Evolutionary conservation across 345 rosid species (phyloP).

Genomic region (Euphorbia peplus): DNA sequence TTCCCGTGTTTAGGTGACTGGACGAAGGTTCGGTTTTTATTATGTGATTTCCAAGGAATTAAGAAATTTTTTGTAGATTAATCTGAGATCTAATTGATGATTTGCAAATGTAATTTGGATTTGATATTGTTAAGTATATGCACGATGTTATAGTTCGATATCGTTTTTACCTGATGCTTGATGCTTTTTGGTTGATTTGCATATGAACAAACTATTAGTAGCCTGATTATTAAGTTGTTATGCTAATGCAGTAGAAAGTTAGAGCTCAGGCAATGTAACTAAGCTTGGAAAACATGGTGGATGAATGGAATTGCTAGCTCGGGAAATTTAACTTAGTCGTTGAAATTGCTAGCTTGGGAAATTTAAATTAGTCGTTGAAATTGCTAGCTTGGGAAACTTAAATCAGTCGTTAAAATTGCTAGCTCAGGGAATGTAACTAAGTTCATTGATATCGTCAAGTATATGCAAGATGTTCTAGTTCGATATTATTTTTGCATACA

Average conservation of each 20-base stretch:
- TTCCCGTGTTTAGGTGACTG: slow-evolving; percentile 40
- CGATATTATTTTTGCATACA: not conserved
- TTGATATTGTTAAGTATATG: not conserved
- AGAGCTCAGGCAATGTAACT: not conserved
- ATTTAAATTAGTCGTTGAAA: too few relatives aligned
- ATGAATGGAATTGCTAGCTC: too few relatives aligned
- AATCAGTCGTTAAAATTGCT: too few relatives aligned
- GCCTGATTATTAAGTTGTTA: not conserved
- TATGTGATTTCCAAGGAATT: not conserved
- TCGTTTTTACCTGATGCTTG: not conserved
- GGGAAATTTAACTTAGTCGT: too few relatives aligned
- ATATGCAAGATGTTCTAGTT: not conserved
- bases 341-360: too few relatives aligned
- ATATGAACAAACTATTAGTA: too few relatives aligned
- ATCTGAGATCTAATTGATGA: slow-evolving; percentile 4
- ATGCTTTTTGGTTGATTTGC: not conserved
- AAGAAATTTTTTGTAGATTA: slow-evolving; percentile 8
- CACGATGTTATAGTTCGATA: not conserved
- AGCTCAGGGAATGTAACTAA: too few relatives aligned
- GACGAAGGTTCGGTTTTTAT: not conserved
- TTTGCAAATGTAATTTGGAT: slow-evolving; percentile 2
- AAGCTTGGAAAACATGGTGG: not conserved
- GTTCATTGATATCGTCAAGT: not conserved
- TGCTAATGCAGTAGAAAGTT: not conserved
- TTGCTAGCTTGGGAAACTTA: too few relatives aligned